Evolutionary conservation across 2,329 filamentous ascomycete species (phyloP), one percentile per base, ranked within the genome.

Genomic region (Sordariomycetes sp.): DNA sequence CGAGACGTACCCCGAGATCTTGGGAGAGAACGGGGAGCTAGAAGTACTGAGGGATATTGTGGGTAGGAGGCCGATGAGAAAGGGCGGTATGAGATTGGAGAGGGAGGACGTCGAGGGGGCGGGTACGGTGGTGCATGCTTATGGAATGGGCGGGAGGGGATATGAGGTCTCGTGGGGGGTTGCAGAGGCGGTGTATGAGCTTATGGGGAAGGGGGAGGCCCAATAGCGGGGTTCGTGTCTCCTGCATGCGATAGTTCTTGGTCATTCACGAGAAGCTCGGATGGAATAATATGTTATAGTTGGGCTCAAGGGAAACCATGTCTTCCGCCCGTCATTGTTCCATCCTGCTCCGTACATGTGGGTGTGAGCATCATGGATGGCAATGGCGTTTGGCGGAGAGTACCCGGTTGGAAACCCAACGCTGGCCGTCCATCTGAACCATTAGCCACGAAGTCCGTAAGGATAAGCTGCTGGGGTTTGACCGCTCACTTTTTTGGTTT

Each of bases 151-250:
- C 3, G 81, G 81, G 3, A 71, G 81, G n/a, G 81, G 81, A 0
- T 84, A 75, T 62, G 81, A 85, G 66, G 61, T 84, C 8, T 82
- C 79, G 17, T 81, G 80, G 78, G 81, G 81, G 0, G 73, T 84
- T 6, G 81, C 80, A 0, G 72, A 72, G 53, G 76, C 75, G 55
- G 76, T 80, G 10, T 65, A 68, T 2, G 63, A 64, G 22, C 62
- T 79, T 61, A 69, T 78, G 15, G 59, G 51, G 39, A 45, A 54
- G 45, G 45, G 24, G 53, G 12, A 32, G 28, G 28, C 28, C 3
- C 39, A 45, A 17, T 15, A 15, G 15, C 39, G n/a, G n/a, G 39
- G 13, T 32, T 32, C 28, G 8, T 32, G 28, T 32, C 39, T 45
- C 15, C n/a, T 22, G 45, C 8, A 7, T 22, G n/a, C 45, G n/a